These are phyloP conservation scores for Blepharisma stoltei DNA, from an alignment of 73 alveolate genomes.

Conservation along the genomic window DNA sequence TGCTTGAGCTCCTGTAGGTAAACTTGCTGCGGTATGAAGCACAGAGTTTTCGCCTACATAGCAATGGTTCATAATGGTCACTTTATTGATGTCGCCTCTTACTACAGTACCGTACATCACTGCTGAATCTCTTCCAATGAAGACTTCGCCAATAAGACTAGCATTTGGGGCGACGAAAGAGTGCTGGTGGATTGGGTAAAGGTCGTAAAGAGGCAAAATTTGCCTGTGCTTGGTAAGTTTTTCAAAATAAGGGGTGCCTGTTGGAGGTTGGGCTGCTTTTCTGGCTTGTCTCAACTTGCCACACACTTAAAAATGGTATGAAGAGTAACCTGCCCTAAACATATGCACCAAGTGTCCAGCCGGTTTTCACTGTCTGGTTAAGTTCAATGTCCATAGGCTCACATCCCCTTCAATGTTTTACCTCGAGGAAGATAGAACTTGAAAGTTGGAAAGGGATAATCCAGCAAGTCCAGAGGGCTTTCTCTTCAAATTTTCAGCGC, in stretches of 20 bases:
- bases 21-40: slow-evolving; percentile 72
- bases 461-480: no score
- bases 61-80: slow-evolving; percentile 41
- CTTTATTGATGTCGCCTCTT: slow-evolving; percentile 60
- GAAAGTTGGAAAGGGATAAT: no score
- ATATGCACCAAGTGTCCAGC: no score
- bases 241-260: slow-evolving; percentile 25
- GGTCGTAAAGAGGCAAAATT: slow-evolving; percentile 55
- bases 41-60: slow-evolving; percentile 78
- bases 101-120: slow-evolving; percentile 46
- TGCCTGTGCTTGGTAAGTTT: slow-evolving; percentile 38
- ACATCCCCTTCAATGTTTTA: no score
- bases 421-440: no score
- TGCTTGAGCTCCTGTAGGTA: slow-evolving; percentile 81
- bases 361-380: no score
- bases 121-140: slow-evolving; percentile 39
- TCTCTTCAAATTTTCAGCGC: no score
- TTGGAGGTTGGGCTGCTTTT: slow-evolving; percentile 23
- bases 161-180: slow-evolving; percentile 56
- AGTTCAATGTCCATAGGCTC: no score
- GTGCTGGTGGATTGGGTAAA: slow-evolving; percentile 40
- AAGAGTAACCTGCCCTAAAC: no score
- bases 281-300: not conserved
- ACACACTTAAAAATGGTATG: not conserved
- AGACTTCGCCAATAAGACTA: slow-evolving; percentile 57